Evolutionary conservation across 345 rosid genomes (phyloP).

Genomic region (Zanthoxylum bungeanum): DNA sequence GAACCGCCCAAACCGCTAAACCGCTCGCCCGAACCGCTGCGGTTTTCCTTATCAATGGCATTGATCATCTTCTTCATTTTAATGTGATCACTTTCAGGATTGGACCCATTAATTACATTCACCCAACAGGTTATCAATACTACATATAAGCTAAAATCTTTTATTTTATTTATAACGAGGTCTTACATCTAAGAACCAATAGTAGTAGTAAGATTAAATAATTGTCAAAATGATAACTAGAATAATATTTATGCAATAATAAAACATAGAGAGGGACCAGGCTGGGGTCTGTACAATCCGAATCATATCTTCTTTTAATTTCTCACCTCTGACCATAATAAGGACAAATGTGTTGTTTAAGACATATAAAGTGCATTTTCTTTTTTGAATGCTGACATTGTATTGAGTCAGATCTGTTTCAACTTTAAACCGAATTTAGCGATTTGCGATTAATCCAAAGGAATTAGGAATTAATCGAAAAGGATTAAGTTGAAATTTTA

Average conservation of each 20-base stretch:
- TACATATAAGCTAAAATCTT: too few species aligned
- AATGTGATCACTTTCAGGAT: background rate
- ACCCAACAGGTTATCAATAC: background rate
- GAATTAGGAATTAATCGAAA: too few species aligned
- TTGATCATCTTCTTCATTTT: background rate
- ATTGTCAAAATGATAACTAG: background rate
- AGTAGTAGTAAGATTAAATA: background rate
- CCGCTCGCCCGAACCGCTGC: too few species aligned
- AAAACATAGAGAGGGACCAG: background rate
- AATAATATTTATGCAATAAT: background rate
- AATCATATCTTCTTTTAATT: background rate
- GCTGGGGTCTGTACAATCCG: background rate
- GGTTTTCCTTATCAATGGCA: too few species aligned
- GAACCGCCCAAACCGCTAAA: too few species aligned
- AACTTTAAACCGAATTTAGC: too few species aligned
- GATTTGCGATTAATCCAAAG: too few species aligned
- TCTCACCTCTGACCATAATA: background rate
- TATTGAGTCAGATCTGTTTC: background rate
- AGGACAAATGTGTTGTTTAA: background rate
- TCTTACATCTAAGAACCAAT: background rate
- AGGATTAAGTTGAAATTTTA: too few species aligned
- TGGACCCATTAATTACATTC: background rate
- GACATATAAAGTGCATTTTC: background rate
- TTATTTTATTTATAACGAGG: too few species aligned
- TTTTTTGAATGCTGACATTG: background rate